Evolutionary conservation across 2,329 filamentous ascomycete species (phyloP), one percentile per base, ranked within the genome.

Genomic region (Alternaria sp.): DNA sequence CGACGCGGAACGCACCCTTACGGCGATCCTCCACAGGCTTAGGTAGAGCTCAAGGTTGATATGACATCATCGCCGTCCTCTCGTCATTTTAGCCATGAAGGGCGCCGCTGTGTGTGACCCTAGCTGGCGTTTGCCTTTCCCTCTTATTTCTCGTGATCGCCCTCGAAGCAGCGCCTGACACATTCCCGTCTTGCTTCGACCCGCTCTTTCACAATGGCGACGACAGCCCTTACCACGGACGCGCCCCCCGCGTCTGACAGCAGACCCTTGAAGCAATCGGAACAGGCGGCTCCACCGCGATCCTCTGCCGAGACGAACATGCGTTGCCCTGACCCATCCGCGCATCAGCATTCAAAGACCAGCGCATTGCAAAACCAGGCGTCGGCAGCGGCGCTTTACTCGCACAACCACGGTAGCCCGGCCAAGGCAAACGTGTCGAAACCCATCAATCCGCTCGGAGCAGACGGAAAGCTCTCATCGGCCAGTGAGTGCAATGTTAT

Each of bases 341-440:
- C 75, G 62, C 77, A 83, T 65, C 66, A 21, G 26, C 49, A 70
- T 30, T 71, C 73, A 69, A 77, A 77, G 67, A 68, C 69, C 63
- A 73, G 68, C 56, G 74, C 75, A 49, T 74, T 85, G 21, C 82
- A 83, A 63, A 80, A 83, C 54, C 81, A 83, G 66, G 88, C 88
- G 67, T 88, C 88, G n/a, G 85, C 84, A 11, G 87, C 88, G 63
- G 88, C 88, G 6, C 79, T 90, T 13, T 87, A 87, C 74, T 85
- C 82, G 52, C 86, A 84, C 13, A 81, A 83, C 50, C 72, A 76
- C 25, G 70, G 71, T 12, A 70, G 67, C 70, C 57, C 75, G 61
- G 57, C 49, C 59, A 73, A 61, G 55, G 62, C 71, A 65, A 68
- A 66, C 55, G 66, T 68, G 40, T 59, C 66, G 44, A 65, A 52